phyloP scores from a whole-genome alignment of 306 rosid genomes.

The Lathyrus sativus region DNA sequence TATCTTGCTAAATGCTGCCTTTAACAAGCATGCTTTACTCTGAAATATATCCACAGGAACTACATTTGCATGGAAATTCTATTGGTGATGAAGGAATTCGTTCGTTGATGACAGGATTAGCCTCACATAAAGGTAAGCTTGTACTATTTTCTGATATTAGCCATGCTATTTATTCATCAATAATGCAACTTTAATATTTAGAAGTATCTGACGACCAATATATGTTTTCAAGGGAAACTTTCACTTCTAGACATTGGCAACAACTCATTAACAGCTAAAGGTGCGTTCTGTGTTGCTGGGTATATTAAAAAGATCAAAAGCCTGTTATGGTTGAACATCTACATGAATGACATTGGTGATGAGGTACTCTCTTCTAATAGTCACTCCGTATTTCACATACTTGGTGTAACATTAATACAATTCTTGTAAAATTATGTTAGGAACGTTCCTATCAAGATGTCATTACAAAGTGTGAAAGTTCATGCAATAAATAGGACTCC shows the following conservation, averaged over 20 bases:
- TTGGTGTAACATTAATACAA: conserved; percentile 13
- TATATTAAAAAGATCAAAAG: conserved; percentile 71
- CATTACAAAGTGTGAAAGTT: conserved; percentile 19
- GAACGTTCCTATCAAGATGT: background rate
- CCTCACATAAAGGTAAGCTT: conserved; percentile 69
- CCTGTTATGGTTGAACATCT: conserved; percentile 76
- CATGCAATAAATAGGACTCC: conserved; percentile 23
- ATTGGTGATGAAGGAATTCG: conserved; percentile 92
- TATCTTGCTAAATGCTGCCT: conserved; percentile 35
- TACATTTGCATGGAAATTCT: conserved; percentile 93
- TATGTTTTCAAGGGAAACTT: conserved; percentile 70
- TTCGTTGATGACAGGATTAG: conserved; percentile 76
- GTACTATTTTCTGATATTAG: conserved; percentile 32
- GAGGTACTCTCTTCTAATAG: conserved; percentile 62
- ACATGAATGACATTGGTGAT: conserved; percentile 97
- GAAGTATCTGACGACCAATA: conserved; percentile 39
- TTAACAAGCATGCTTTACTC: conserved; percentile 34
- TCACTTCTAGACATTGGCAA: conserved; percentile 80
- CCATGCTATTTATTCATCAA: conserved; percentile 18
- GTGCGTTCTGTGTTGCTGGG: conserved; percentile 83
- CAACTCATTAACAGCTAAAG: conserved; percentile 84
- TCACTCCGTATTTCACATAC: conserved; percentile 19
- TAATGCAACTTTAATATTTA: conserved; percentile 12
- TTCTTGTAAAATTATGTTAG: conserved; percentile 23
- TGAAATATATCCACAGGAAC: conserved; percentile 61